Evolutionary conservation across 163 green algal genomes (phyloP).

Genomic region (Prototheca wickerhamii): DNA sequence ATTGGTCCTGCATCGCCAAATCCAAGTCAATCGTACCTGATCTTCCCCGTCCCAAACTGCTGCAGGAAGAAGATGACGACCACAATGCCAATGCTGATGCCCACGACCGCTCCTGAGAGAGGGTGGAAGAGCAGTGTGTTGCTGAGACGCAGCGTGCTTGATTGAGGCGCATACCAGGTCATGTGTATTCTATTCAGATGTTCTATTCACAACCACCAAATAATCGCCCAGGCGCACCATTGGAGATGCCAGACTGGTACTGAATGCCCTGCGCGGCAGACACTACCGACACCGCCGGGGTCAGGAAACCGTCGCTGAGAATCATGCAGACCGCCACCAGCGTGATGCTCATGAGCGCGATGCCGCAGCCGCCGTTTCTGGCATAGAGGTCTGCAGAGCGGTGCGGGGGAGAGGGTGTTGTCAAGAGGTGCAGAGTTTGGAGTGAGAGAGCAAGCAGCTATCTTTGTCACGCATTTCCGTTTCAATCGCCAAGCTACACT

Average conservation of each 20-base stretch:
- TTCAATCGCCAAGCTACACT: too few relatives aligned
- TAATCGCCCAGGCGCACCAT: background rate
- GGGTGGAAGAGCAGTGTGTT: background rate
- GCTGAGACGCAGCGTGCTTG: background rate
- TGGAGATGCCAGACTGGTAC: conserved; percentile 17
- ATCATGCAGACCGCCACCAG: conserved; percentile 43
- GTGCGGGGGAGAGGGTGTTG: background rate
- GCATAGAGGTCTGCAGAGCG: conserved; percentile 4
- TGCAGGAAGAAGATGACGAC: conserved; percentile 51
- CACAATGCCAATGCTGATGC: conserved; percentile 46
- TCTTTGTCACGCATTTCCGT: too few relatives aligned
- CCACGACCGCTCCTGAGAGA: conserved; percentile 31
- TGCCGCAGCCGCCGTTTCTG: too few relatives aligned
- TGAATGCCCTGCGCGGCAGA: conserved; percentile 51
- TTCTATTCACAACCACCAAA: too few relatives aligned
- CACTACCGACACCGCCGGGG: conserved; percentile 52
- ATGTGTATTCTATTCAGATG: too few relatives aligned
- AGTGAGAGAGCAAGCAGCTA: too few relatives aligned
- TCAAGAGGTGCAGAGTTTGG: background rate
- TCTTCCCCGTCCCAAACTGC: conserved; percentile 39
- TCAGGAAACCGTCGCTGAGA: conserved; percentile 61
- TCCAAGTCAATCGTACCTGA: conserved; percentile 8
- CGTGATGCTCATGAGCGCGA: conserved; percentile 33
- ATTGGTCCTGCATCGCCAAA: background rate
- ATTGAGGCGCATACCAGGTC: too few relatives aligned